Evolutionary conservation across 768 basidiomycete genomes (phyloP).

Genomic region (Xerocomus brunneocitrinus): DNA sequence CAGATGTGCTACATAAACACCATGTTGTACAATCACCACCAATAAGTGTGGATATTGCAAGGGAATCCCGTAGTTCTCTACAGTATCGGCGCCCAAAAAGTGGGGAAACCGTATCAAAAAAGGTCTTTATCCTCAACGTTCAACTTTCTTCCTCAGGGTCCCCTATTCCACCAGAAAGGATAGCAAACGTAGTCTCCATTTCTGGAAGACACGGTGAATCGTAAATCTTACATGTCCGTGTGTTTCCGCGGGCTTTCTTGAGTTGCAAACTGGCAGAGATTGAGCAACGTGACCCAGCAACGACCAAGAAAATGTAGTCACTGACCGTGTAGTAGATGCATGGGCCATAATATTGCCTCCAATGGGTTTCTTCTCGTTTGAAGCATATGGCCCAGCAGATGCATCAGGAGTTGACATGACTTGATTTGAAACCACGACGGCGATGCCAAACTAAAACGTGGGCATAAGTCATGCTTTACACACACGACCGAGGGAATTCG

Average conservation of each 20-base stretch:
- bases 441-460: slow-evolving; percentile 80
- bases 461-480: slow-evolving; percentile 1
- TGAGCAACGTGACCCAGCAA: slow-evolving; percentile 4
- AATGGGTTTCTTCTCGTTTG: slow-evolving; percentile 96
- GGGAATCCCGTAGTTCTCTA: slow-evolving; percentile 2
- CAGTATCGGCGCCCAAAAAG: neutral
- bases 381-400: slow-evolving; percentile 79
- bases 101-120: neutral
- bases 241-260: slow-evolving; percentile 87
- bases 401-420: slow-evolving; percentile 99
- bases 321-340: slow-evolving; percentile 92
- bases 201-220: slow-evolving; percentile 98
- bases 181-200: slow-evolving; percentile 93
- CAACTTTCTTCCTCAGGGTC: slow-evolving; percentile 90
- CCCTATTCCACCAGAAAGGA: slow-evolving; percentile 85
- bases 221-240: slow-evolving; percentile 93
- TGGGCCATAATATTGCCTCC: slow-evolving; percentile 99
- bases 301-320: neutral
- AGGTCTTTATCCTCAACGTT: slow-evolving; percentile 38
- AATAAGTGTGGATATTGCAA: neutral
- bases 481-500: slow-evolving; percentile 1
- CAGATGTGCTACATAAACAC: neutral
- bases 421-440: slow-evolving; percentile 96
- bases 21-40: neutral
- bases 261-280: slow-evolving; percentile 63